Evolutionary conservation across 495 filamentous ascomycete genomes (phyloP), one percentile per base, ranked within the genome.

Genomic region (Penicillium manginii): DNA sequence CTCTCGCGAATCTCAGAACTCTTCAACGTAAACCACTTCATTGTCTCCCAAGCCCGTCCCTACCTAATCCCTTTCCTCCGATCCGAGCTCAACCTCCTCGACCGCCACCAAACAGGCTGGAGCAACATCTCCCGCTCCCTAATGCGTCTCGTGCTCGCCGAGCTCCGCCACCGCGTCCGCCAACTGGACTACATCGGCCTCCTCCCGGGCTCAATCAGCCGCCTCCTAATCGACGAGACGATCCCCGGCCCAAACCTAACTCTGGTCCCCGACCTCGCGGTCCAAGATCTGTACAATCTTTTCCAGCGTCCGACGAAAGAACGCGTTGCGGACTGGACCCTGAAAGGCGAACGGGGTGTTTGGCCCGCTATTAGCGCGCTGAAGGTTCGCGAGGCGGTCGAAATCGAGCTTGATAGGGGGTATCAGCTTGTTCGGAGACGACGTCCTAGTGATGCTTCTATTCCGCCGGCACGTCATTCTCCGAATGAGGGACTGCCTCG

Each of bases 21-120:
- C 26, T 97, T 96, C 82, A 97, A 97, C 69, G 92, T 97, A 66
- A 98, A 97, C 71, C 92, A 97, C 72, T 97, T 96, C 74, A 96
- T 98, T 64, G 91, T 97, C 57, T 96, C 92, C 1, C 93, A 97
- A 72, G 91, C 94, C 52, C 93, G 96, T 61, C 93, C 93, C 2
- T 96, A 96, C 63, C 87, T 97, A 33, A 88, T 96, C 61, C 93
- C 93, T 2, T 96, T 97, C 66, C 78, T 97, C 2, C 86, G 87
- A 32, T 86, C 85, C 39, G 91, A 96, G 59, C 84, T 92, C 70
- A 88, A 92, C 67, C 87, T 91, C 26, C 86, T 91, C 3, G 84
- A 87, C 39, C 79, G 82, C 33, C 79, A 84, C 29, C 83, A 87
- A 31, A 82, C 82, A 52, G 81, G 83, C 67, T 82, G 78, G 6